phyloP scores from a whole-genome alignment of 2,329 filamentous ascomycete species.

The Colletotrichum theobromicola region DNA sequence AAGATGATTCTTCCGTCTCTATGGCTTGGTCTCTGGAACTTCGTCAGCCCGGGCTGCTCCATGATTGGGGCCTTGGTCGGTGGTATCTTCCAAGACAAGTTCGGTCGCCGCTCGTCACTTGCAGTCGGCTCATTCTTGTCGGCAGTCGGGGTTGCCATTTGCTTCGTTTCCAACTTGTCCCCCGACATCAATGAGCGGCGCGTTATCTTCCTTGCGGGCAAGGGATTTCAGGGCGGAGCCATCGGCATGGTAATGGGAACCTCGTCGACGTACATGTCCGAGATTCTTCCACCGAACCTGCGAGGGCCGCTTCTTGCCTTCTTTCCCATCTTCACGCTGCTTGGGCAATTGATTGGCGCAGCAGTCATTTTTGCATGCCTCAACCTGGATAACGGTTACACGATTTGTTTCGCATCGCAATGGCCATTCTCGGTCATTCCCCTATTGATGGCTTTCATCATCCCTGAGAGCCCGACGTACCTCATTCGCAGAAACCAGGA shows the following conservation, averaged over 20 bases:
- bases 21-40: constrained; percentile 51
- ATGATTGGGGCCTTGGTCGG: constrained; percentile 41
- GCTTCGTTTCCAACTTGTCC: constrained; percentile 26
- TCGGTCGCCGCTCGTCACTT: constrained; percentile 41
- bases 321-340: constrained; percentile 52
- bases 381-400: constrained; percentile 37
- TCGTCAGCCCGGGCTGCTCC: constrained; percentile 40
- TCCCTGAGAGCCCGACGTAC: constrained; percentile 58
- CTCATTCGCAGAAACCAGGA: constrained; percentile 46
- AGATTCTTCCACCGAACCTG: constrained; percentile 50
- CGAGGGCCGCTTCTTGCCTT: constrained; percentile 53
- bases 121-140: constrained; percentile 39
- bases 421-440: constrained; percentile 49
- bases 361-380: constrained; percentile 41
- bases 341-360: constrained; percentile 53
- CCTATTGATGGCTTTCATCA: constrained; percentile 44
- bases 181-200: constrained; percentile 31
- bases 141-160: constrained; percentile 38
- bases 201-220: constrained; percentile 47
- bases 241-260: constrained; percentile 49
- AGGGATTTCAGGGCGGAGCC: constrained; percentile 49
- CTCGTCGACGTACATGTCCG: constrained; percentile 54
- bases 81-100: constrained; percentile 44
- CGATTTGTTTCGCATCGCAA: constrained; percentile 46
- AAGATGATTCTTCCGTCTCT: constrained; percentile 43